Evolutionary conservation across 2,329 filamentous ascomycete species (phyloP).

Genomic region (Elsinoe perseae): DNA sequence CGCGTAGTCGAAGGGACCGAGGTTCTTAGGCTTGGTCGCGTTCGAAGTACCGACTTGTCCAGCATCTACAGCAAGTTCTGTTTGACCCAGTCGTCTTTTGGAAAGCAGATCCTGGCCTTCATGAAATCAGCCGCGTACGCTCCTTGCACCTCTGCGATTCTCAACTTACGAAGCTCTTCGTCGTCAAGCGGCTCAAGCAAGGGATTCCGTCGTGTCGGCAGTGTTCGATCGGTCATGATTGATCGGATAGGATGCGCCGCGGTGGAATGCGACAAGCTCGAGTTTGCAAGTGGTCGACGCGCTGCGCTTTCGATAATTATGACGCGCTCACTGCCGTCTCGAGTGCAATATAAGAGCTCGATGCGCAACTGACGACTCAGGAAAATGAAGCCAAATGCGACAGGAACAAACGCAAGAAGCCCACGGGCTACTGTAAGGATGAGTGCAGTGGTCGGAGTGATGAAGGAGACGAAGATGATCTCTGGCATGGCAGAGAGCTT

Average conservation of each 20-base stretch:
- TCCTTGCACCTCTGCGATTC: background rate
- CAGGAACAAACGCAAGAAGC: background rate
- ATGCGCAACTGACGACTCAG: background rate
- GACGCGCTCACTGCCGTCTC: constrained; percentile 4
- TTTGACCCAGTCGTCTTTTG: constrained; percentile 85
- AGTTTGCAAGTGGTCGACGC: background rate
- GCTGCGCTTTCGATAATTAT: constrained; percentile 14
- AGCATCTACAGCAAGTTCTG: constrained; percentile 77
- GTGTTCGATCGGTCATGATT: constrained; percentile 26
- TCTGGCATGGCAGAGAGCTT: background rate
- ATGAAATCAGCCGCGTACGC: background rate
- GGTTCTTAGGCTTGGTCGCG: constrained; percentile 62
- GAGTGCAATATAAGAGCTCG: background rate
- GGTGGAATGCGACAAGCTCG: background rate
- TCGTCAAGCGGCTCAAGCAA: constrained; percentile 53
- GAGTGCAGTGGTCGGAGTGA: background rate
- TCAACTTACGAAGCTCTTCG: constrained; percentile 54
- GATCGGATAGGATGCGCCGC: background rate
- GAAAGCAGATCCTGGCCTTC: constrained; percentile 56
- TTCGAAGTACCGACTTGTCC: constrained; percentile 62
- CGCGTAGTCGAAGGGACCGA: constrained; percentile 89
- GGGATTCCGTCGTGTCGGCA: constrained; percentile 58
- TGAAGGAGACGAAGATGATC: constrained; percentile 1
- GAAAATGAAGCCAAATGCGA: background rate
- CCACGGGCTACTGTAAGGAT: background rate